phyloP scores from a whole-genome alignment of 306 rosid species.

The Rubus parviflorus region DNA sequence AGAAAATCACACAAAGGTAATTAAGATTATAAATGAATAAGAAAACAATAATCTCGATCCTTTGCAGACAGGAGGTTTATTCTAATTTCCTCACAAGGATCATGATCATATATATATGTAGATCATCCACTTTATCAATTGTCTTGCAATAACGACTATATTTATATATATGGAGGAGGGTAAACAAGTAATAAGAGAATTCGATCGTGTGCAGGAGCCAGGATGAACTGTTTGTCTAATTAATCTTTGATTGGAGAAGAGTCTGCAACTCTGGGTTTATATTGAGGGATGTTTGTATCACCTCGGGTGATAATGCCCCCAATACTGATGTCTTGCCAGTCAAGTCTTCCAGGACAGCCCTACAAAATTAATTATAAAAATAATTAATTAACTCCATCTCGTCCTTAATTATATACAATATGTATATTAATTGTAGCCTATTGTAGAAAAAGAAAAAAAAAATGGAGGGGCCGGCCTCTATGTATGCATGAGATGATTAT shows the following conservation, averaged over 20 bases:
- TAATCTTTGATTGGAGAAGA: constrained; percentile 39
- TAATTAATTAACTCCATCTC: background rate
- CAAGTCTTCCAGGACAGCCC: constrained; percentile 54
- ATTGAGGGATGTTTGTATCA: constrained; percentile 41
- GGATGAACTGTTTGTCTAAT: background rate
- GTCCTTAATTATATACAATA: too few species aligned
- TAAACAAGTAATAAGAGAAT: background rate
- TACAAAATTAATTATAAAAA: constrained; percentile 9
- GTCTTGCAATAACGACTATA: too few species aligned
- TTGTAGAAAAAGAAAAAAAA: too few species aligned
- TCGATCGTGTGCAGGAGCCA: background rate
- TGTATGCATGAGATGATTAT: background rate
- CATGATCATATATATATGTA: too few species aligned
- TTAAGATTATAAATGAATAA: too few species aligned
- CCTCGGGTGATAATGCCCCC: constrained; percentile 43
- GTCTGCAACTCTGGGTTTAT: constrained; percentile 42
- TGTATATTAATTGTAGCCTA: too few species aligned
- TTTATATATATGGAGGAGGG: background rate
- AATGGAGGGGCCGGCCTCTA: too few species aligned
- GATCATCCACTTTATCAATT: too few species aligned
- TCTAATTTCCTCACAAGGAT: too few species aligned
- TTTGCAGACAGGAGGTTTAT: too few species aligned
- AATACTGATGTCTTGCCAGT: constrained; percentile 42
- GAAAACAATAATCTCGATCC: too few species aligned
- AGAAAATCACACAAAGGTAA: too few species aligned